Evolutionary conservation across 164 flowering plant species (phyloP).

Genomic region (Vitis cinerea): DNA sequence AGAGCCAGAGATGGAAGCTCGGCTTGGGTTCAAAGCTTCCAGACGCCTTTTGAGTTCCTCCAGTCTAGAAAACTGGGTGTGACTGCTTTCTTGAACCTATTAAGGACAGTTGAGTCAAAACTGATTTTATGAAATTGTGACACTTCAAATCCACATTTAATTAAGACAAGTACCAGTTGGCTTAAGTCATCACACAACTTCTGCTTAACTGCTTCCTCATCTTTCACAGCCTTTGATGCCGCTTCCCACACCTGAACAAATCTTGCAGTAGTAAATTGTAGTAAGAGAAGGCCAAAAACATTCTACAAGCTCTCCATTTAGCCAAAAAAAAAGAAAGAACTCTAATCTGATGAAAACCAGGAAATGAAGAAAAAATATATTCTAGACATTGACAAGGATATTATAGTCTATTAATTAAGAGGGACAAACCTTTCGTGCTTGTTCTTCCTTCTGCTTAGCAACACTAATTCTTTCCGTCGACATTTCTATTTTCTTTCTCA

Average conservation of each 20-base stretch:
- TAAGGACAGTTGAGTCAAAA: conserved; percentile 8
- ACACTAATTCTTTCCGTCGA: conserved; percentile 73
- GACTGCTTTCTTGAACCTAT: conserved; percentile 91
- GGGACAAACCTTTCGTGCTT: conserved; percentile 73
- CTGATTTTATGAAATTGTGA: not conserved
- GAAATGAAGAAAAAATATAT: not conserved
- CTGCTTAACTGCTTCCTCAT: conserved; percentile 85
- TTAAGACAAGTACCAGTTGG: conserved; percentile 49
- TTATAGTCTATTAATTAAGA: not conserved
- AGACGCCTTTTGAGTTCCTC: conserved; percentile 88
- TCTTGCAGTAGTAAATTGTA: not conserved
- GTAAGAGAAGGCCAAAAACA: not conserved
- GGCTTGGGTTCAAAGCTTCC: conserved; percentile 83
- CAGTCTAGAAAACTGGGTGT: conserved; percentile 66
- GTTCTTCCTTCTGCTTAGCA: conserved; percentile 87
- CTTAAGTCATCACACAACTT: conserved; percentile 89
- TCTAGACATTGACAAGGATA: not conserved
- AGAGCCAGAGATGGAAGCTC: conserved; percentile 43
- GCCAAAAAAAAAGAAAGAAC: not conserved
- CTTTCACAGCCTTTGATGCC: conserved; percentile 71
- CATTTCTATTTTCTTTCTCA: conserved; percentile 91
- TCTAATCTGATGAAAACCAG: not conserved
- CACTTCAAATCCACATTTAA: not conserved
- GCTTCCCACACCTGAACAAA: conserved; percentile 71
- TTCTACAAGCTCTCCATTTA: not conserved